These are phyloP conservation scores for Lactarius hengduanensis DNA, from an alignment of 768 basidiomycete genomes.

Conservation along the genomic window DNA sequence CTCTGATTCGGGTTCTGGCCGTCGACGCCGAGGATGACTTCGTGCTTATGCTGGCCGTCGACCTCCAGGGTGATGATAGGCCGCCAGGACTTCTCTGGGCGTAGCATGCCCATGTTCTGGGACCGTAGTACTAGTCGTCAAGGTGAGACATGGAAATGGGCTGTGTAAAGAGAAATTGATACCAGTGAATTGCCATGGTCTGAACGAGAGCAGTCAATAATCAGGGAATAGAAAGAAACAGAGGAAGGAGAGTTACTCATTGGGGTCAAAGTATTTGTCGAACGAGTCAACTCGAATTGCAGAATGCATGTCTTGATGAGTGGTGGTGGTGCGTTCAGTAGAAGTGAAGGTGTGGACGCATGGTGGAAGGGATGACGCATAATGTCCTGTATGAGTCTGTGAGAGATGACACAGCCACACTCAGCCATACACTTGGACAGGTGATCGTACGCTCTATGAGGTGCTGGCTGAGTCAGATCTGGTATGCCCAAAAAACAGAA, in stretches of 20 bases:
- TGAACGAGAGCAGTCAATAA: constrained; percentile 10
- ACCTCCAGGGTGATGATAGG: constrained; percentile 61
- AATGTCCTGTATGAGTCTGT: too few species aligned
- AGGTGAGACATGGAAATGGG: neutral
- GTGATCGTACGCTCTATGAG: too few species aligned
- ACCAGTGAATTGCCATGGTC: constrained; percentile 37
- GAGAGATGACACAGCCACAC: too few species aligned
- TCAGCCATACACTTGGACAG: too few species aligned
- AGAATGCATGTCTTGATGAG: neutral
- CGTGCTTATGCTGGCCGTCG: constrained; percentile 50
- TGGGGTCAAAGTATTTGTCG: neutral
- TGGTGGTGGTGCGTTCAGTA: neutral
- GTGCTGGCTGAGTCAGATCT: too few species aligned
- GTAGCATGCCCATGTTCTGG: constrained; percentile 42
- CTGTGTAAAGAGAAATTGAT: neutral
- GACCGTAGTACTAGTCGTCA: constrained; percentile 40
- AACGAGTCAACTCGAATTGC: neutral
- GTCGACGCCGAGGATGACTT: constrained; percentile 62
- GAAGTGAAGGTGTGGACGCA: too few species aligned
- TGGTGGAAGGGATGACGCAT: too few species aligned
- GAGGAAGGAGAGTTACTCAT: constrained; percentile 11
- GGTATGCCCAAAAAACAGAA: too few species aligned
- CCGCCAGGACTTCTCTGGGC: constrained; percentile 64
- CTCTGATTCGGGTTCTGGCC: constrained; percentile 71
- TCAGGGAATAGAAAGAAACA: neutral